Conservation (phyloP, 441 rosid species). For the Theobroma grandiflorum region DNA sequence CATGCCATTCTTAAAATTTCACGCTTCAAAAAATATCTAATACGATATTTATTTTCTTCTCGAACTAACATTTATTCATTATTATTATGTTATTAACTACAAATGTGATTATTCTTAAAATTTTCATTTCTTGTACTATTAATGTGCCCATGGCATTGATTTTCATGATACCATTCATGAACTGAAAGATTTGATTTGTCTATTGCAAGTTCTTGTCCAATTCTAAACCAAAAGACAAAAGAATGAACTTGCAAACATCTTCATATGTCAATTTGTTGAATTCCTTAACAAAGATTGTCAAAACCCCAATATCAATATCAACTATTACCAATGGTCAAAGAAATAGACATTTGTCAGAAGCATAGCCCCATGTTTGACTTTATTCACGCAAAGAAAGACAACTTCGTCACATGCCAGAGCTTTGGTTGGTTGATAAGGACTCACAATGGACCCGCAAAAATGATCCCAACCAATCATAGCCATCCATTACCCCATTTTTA, state of each 20-base stretch:
- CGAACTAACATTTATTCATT: too few species aligned
- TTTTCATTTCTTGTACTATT: too few species aligned
- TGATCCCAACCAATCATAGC: not conserved
- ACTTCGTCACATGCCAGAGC: not conserved
- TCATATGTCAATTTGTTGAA: not conserved
- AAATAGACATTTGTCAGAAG: not conserved
- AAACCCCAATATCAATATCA: not conserved
- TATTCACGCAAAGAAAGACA: not conserved
- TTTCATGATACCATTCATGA: not conserved
- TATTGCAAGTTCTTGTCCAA: not conserved
- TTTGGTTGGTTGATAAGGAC: not conserved
- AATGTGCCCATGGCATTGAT: not conserved
- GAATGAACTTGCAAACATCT: not conserved
- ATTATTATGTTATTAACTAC: not conserved
- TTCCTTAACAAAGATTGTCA: not conserved
- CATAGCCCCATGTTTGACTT: conserved; percentile 19
- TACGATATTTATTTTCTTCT: too few species aligned
- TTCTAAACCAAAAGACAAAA: not conserved
- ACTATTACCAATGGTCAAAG: not conserved
- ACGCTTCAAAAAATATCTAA: too few species aligned
- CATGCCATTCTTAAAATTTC: too few species aligned
- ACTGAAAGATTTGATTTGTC: not conserved
- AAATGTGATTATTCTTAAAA: not conserved
- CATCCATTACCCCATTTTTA: not conserved
- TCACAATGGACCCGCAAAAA: not conserved